phyloP scores from a whole-genome alignment of 768 basidiomycete genomes.

The Crassisporium funariophilum region DNA sequence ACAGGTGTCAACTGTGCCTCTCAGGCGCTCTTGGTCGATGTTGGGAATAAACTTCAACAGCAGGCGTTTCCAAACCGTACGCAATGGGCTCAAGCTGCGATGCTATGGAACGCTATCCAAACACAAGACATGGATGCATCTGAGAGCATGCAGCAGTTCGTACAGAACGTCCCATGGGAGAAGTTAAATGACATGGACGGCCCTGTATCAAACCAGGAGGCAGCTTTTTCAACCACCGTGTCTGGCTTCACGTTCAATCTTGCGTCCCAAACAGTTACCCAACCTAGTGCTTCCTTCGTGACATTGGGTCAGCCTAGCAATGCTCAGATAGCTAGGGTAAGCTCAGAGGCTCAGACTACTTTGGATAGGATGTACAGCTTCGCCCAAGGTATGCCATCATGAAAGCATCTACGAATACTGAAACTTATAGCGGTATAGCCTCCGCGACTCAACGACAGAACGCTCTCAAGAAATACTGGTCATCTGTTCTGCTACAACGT shows the following conservation, averaged over 20 bases:
- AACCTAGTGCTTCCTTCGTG: conserved; percentile 46
- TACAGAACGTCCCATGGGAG: conserved; percentile 51
- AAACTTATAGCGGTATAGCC: conserved; percentile 39
- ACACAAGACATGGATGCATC: conserved; percentile 47
- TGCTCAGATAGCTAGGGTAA: conserved; percentile 47
- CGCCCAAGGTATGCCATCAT: conserved; percentile 51
- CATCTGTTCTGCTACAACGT: conserved; percentile 48
- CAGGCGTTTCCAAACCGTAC: conserved; percentile 49
- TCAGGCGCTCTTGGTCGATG: conserved; percentile 59
- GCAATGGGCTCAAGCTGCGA: conserved; percentile 56
- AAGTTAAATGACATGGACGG: conserved; percentile 41
- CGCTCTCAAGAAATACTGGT: conserved; percentile 58
- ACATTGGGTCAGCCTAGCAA: conserved; percentile 46
- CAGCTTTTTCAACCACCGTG: conserved; percentile 41
- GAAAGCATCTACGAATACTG: background rate
- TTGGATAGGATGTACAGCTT: conserved; percentile 63
- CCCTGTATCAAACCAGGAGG: conserved; percentile 31
- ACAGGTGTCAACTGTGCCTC: conserved; percentile 48
- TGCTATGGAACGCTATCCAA: conserved; percentile 61
- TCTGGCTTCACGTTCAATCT: conserved; percentile 64
- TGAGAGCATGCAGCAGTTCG: conserved; percentile 45
- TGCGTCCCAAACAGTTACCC: conserved; percentile 51
- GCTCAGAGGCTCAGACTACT: conserved; percentile 35
- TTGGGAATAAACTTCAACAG: conserved; percentile 45
- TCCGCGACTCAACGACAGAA: conserved; percentile 53